Base-by-base conservation (phyloP, 2,329 filamentous ascomycete genomes). In the Metarhizium rileyi region DNA sequence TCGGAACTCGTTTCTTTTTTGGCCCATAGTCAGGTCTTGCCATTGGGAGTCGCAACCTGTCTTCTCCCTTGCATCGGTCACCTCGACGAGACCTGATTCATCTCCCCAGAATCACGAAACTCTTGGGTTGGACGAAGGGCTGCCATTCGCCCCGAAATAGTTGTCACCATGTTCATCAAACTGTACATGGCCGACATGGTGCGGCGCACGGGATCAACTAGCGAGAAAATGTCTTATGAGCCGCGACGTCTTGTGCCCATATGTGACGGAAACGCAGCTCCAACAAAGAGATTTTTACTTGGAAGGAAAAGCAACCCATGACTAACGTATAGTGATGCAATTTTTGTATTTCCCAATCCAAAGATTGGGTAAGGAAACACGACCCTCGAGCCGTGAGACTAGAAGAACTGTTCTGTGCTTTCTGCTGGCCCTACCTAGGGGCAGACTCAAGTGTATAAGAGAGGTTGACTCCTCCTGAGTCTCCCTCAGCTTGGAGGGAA, bases 61-160 rank as follows among this genome's bases (percentile, higher is more conserved):
- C 12, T 18, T 36, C 48, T 51, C 50, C 50, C 50, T 51, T 48
- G 50, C 50, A 26, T 51, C 9, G 20, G 33, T 5, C 38, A 20
- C 14, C 36, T 22, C 20, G 36, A 36, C 33, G 33, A 42, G 25
- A 42, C 20, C 22, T 14, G 9, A 22, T 25, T 42, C 22, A 22
- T 12, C 16, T 6, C 22, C 25, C 10, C 22, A 23, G 38, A 42
- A 22, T 42, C 5, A 42, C 38, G 38, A 25, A 12, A 20, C 38
- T 22, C 22, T 18, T 42, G 6, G 38, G 18, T 3, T 25, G 38
- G 3, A 25, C 25, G 38, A 3, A 42, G n/a, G n/a, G 7, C 4
- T 20, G n/a, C 36, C 33, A 36, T 14, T 8, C 16, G 33, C 9
- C 16, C 33, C 16, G 33, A 5, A 5, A 8, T 14, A 16, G 33